These are phyloP conservation scores for Lactarius tabidus DNA, from an alignment of 768 basidiomycete genomes.

Conservation along the genomic window DNA sequence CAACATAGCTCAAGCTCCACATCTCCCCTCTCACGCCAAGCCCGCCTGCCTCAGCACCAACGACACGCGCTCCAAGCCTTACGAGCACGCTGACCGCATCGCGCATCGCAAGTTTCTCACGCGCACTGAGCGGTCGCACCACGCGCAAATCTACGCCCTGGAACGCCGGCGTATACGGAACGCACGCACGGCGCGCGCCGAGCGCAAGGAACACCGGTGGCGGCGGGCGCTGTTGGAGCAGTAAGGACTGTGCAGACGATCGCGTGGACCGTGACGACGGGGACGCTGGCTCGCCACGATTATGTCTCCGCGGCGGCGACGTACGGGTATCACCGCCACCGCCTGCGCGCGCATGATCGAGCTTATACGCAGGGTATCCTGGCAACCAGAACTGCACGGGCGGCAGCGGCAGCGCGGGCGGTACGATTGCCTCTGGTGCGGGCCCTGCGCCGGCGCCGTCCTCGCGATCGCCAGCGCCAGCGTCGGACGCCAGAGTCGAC, in stretches of 20 bases:
- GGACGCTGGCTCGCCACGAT: not conserved
- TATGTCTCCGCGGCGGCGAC: not conserved
- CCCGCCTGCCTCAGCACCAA: constrained; percentile 13
- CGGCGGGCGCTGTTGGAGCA: not conserved
- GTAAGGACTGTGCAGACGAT: constrained; percentile 1
- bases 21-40: constrained; percentile 23
- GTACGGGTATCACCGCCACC: not conserved
- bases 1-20: constrained; percentile 27
- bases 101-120: constrained; percentile 25
- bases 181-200: constrained; percentile 25
- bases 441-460: not conserved
- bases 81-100: constrained; percentile 23
- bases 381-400: constrained; percentile 27
- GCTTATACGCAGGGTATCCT: constrained; percentile 20
- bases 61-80: constrained; percentile 18
- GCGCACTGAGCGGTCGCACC: constrained; percentile 23
- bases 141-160: constrained; percentile 26
- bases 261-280: not conserved
- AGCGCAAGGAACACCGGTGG: constrained; percentile 26
- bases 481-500: constrained; percentile 6
- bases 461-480: constrained; percentile 1
- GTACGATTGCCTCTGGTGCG: constrained; percentile 9
- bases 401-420: constrained; percentile 20
- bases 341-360: not conserved
- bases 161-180: constrained; percentile 26